A percentile compares a stretch with the other conserved stretches of the same genome.
Conservation (phyloP, 805 yeast species). For the Ogataea zsoltii region DNA sequence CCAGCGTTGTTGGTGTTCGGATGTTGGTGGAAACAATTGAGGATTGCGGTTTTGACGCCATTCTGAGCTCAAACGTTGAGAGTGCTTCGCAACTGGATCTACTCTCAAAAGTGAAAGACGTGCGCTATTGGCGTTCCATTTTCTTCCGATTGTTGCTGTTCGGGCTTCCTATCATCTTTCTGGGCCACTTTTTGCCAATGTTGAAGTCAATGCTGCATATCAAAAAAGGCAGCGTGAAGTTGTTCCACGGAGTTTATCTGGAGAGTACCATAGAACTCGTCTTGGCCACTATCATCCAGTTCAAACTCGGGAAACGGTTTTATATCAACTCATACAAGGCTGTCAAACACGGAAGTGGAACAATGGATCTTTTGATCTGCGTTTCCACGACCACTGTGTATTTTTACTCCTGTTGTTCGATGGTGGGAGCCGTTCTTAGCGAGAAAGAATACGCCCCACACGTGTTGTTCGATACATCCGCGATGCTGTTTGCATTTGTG, state of each 20-base stretch:
- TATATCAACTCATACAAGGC: conserved; percentile 66
- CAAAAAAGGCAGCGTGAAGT: conserved; percentile 11
- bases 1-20: conserved; percentile 60
- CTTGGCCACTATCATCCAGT: conserved; percentile 61
- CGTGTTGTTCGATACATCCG: conserved; percentile 80
- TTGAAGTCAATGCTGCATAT: conserved; percentile 25
- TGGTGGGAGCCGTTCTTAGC: conserved; percentile 47
- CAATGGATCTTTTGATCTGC: conserved; percentile 91
- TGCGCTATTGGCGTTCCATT: conserved; percentile 64
- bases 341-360: conserved; percentile 66
- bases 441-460: conserved; percentile 56
- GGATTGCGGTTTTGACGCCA: conserved; percentile 55
- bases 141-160: conserved; percentile 51
- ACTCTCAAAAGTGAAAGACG: conserved; percentile 69
- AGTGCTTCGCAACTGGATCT: conserved; percentile 68
- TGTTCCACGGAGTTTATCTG: conserved; percentile 58
- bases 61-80: conserved; percentile 49
- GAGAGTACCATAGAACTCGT: conserved; percentile 62
- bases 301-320: conserved; percentile 67
- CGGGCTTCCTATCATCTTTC: conserved; percentile 62
- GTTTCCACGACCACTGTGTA: conserved; percentile 81
- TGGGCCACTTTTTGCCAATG: conserved; percentile 52
- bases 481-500: conserved; percentile 82
- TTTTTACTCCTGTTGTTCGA: conserved; percentile 66
- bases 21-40: conserved; percentile 54